phyloP scores from a whole-genome alignment of 768 basidiomycete species.

The Holtermanniella nyarrowii region DNA sequence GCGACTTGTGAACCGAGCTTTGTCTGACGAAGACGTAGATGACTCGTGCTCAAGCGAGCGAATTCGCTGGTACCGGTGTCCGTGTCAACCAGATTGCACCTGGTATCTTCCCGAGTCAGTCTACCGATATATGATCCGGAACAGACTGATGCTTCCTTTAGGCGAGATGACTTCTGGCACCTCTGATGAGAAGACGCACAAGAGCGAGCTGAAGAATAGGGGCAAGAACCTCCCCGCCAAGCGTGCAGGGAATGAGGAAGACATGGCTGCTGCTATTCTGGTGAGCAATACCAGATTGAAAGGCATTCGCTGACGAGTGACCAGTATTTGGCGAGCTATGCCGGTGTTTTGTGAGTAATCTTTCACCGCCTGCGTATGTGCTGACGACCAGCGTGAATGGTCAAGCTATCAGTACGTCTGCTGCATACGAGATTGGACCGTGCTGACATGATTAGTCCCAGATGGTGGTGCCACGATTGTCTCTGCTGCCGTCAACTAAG shows the following conservation, averaged over 20 bases:
- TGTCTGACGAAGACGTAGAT: constrained; percentile 9
- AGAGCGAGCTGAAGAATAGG: constrained; percentile 18
- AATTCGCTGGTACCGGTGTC: constrained; percentile 22
- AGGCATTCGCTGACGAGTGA: neutral
- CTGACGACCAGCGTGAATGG: constrained; percentile 16
- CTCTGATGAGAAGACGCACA: constrained; percentile 16
- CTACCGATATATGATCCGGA: neutral
- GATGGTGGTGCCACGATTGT: constrained; percentile 30
- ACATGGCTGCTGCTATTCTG: constrained; percentile 29
- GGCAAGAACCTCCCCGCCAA: constrained; percentile 21
- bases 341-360: constrained; percentile 22
- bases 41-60: constrained; percentile 23
- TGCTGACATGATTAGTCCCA: constrained; percentile 4
- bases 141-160: neutral
- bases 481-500: too few relatives aligned
- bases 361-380: neutral
- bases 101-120: constrained; percentile 19
- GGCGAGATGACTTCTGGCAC: constrained; percentile 26
- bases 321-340: constrained; percentile 16
- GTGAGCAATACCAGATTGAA: neutral
- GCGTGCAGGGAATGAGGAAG: constrained; percentile 24
- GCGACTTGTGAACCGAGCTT: neutral
- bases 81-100: constrained; percentile 32
- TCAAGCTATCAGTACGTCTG: constrained; percentile 10
- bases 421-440: neutral